Evolutionary conservation across 1,284 basidiomycete species (phyloP), one percentile per base, ranked within the genome.

Genomic region (Xanthoconium separans): DNA sequence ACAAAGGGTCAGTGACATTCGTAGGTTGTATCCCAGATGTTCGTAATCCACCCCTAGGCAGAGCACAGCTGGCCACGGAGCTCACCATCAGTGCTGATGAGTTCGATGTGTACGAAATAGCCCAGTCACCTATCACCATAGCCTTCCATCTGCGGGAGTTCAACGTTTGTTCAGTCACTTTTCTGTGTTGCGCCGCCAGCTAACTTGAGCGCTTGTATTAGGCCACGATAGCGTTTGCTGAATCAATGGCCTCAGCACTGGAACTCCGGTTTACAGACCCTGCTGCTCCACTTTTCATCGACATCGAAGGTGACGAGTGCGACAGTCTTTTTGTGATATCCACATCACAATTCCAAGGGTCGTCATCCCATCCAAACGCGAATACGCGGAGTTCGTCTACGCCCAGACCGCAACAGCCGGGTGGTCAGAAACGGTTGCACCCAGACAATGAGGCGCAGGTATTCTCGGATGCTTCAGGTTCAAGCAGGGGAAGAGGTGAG

Each of bases 91-190:
- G 82, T 52, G 78, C 79, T 1, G 87, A 88, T 39, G 89, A 91
- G 62, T 92, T 92, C 59, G 88, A 92, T 47, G 69, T 77, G 1
- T 92, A 92, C 62, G 80, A 88, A 44, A 72, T 91, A 9, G 76
- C 75, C 58, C 69, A 76, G 4, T 70, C 79, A 15, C 85, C 89
- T 1, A 78, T 80, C 41, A 83, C 81, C 2, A 79, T 93, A 50
- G 83, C 82, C 3, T 91, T 92, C 62, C 89, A 91, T 69, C 70
- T 93, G 40, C 82, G 85, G 36, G 90, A 93, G 71, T 91, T 93
- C 70, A 89, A 84, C 61, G 89, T 91, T 16, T 51, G 48, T 55
- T 42, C 30, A 49, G 16, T 41, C 61, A 8, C 54, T 37, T 50
- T 15, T 48, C 50, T 22, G 33, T 45, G 42, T 55, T 47, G 41